These are phyloP conservation scores for Rhododendron griersonianum DNA, from an alignment of 148 eudicot species.

Conservation along the genomic window DNA sequence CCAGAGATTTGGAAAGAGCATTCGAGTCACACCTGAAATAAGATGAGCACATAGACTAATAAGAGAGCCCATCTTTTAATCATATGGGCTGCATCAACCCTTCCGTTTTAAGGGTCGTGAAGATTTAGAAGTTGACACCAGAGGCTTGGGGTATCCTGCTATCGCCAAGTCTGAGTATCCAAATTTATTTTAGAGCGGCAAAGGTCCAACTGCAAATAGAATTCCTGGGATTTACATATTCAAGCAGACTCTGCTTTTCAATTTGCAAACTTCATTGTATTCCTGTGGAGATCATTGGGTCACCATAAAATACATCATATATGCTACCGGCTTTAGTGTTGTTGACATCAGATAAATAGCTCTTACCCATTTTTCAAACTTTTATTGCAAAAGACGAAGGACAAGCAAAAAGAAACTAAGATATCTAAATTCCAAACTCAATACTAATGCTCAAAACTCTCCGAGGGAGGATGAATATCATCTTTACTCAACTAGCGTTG, in stretches of 20 bases:
- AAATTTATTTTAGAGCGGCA: not conserved
- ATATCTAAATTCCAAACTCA: not conserved
- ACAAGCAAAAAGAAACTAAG: not conserved
- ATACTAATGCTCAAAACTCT: not conserved
- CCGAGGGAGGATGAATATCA: not conserved
- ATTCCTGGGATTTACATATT: not conserved
- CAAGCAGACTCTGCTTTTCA: not conserved
- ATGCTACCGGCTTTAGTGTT: not conserved
- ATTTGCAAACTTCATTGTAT: not conserved
- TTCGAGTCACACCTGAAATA: conserved; percentile 45
- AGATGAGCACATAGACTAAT: conserved; percentile 38
- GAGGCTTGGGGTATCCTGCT: not conserved
- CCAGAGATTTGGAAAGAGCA: conserved; percentile 75
- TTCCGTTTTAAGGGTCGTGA: conserved; percentile 9
- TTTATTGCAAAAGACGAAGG: not conserved
- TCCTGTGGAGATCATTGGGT: not conserved
- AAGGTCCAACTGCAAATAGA: not conserved
- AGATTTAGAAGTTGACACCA: not conserved
- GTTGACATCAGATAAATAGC: not conserved
- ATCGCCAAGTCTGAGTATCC: not conserved
- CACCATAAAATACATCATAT: not conserved
- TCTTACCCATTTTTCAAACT: not conserved
- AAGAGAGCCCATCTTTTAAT: conserved; percentile 22
- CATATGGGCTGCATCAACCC: conserved; percentile 25
- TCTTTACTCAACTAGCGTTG: not conserved